Base-by-base conservation (phyloP, 192 early-diverging fungal species). In the Umbelopsis sp. region DNA sequence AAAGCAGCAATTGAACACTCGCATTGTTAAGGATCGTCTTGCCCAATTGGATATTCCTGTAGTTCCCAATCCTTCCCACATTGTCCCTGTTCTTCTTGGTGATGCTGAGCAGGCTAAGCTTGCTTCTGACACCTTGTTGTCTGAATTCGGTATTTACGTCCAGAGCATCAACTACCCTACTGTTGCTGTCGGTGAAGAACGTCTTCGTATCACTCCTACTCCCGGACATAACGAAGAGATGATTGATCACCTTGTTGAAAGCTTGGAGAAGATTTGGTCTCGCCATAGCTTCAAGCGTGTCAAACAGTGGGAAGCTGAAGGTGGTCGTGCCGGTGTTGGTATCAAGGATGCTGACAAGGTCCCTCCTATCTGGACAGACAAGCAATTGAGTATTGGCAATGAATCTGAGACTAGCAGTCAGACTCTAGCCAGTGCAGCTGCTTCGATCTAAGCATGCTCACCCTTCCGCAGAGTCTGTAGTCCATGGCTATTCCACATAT, bases 91-190 rank as follows among this genome's bases (percentile, higher is more conserved):
- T 25, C 90, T 99, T 59, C 90, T 99, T 22, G 97, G 97, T 56
- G 94, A 99, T 77, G 97, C 97, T 66, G 96, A 96, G 71, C 86
- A 87, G 67, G 93, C 93, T 77, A 99, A 98, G 83, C 86, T 86
- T 11, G 94, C 97, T 36, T 95, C 93, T 31, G 97, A 99, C 81
- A 92, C 96, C 86, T 84, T 99, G 54, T 82, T 99, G 43, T 80
- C 77, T 82, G 89, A 94, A 71, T 92, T 95, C 85, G 87, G 86
- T 69, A 97, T 99, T 77, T 99, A 99, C 81, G 97, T 98, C 45
- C 97, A 99, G 85, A 89, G 86, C 78, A 99, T 99, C 88, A 99
- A 99, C 85, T 99, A 94, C 82, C 97, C 97, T 29, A 99, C 97
- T 29, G 96, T 99, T 14, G 81, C 93, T 53, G 87, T 88, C 7